Base-by-base conservation (phyloP, 306 rosid genomes). In the Medicago lupulina region DNA sequence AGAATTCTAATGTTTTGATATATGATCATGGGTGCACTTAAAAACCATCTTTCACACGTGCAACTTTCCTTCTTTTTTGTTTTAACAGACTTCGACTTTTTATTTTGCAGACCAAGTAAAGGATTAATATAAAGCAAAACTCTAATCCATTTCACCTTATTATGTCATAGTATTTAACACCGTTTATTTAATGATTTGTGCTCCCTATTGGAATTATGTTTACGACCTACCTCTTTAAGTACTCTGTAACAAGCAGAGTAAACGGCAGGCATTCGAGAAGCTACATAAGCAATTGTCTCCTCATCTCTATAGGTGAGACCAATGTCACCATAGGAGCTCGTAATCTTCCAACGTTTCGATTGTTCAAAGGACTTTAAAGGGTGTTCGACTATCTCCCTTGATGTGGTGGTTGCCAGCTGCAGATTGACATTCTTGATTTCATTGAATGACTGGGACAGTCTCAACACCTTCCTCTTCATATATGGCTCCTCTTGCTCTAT, bases 251-350 rank as follows among this genome's bases (percentile, higher is more conserved):
- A 95, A 18, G 98, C 92, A 81, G 96, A 95, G 88, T 86, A 95
- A 36, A 95, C 97, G 21, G 99, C 97, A 67, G 98, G 99, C 98
- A 95, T 95, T 18, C 98, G 84, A 19, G 98, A 88, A 61, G 96
- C 97, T 9, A 90, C 96, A 76, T 96, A 96, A 68, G 99, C 93
- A 67, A 76, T 57, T 21, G 99, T 89, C 89, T 96, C 96, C 6
- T 88, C 93, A 55, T 89, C 91, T 67, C 84, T 81, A 47, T 89
- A 90, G 7, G 80, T 80, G 25, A 96, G 89, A 16, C 99, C 99
- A 34, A 89, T 87, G 75, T 96, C 99, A 3, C 99, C 97, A 50
- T 92, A 92, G 61, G 91, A 80, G 86, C 96, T 90, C 82, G 80
- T 85, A 74, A 96, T 88, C 92, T 96, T 96, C 98, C 99, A 96